Evolutionary conservation across 140 eudicot species (phyloP).

Genomic region (Flaveria floridana): DNA sequence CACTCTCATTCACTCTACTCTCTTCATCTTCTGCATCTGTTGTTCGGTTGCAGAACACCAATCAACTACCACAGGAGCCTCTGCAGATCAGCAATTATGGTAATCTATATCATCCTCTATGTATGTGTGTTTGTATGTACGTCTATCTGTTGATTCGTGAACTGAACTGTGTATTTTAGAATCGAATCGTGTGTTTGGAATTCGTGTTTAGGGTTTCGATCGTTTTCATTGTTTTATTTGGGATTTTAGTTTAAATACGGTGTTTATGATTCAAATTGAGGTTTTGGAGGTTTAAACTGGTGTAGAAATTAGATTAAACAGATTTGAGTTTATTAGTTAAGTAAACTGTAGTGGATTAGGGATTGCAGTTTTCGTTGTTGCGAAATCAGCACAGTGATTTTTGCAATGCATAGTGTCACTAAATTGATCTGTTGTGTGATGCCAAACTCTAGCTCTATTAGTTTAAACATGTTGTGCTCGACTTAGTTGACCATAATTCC

Average conservation of each 20-base stretch:
- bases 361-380: no score
- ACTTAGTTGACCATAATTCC: no score
- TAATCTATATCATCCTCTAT: background rate
- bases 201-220: constrained; percentile 8
- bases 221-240: background rate
- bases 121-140: background rate
- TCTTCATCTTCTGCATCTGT: constrained; percentile 9
- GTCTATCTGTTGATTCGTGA: no score
- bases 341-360: background rate
- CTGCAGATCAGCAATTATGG: constrained; percentile 13
- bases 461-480: no score
- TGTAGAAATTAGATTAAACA: background rate
- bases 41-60: constrained; percentile 1
- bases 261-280: constrained; percentile 2
- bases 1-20: constrained; percentile 13
- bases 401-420: no score
- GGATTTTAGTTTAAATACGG: background rate
- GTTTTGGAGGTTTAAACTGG: background rate
- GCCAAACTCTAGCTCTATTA: no score
- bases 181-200: background rate
- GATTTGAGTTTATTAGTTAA: constrained; percentile 16
- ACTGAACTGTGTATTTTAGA: background rate
- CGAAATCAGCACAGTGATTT: no score
- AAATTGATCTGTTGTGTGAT: no score
- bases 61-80: background rate